These are phyloP conservation scores for Alternaria burnsii DNA, from an alignment of 2,329 filamentous ascomycete species.

Conservation along the genomic window DNA sequence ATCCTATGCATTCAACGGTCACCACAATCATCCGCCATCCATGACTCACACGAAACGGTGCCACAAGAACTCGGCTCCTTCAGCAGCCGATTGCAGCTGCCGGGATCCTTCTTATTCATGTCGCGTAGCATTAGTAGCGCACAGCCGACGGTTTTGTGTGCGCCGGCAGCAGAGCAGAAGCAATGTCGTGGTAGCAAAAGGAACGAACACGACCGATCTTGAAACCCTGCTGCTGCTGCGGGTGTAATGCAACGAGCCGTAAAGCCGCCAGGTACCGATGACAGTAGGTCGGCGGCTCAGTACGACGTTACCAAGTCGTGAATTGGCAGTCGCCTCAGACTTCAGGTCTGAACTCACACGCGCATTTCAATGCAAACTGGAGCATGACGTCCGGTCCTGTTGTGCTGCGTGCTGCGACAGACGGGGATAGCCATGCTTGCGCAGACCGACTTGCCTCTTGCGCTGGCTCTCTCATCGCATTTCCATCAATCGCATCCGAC, in stretches of 20 bases:
- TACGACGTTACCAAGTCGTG: constrained; percentile 13
- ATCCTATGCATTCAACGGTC: background rate
- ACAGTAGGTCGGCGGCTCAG: constrained; percentile 11
- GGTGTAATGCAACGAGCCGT: constrained; percentile 23
- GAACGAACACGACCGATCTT: constrained; percentile 23
- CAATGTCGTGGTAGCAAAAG: constrained; percentile 18
- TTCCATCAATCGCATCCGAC: constrained; percentile 17
- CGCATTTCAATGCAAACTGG: constrained; percentile 1
- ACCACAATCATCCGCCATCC: background rate
- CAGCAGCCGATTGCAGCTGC: constrained; percentile 15
- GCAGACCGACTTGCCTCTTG: background rate
- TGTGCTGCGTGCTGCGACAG: constrained; percentile 4
- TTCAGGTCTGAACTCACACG: background rate
- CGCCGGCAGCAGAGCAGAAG: constrained; percentile 25
- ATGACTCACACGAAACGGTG: constrained; percentile 15
- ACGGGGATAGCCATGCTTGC: constrained; percentile 6
- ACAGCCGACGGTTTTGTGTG: constrained; percentile 18
- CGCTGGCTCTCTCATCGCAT: background rate
- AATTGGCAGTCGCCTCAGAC: background rate
- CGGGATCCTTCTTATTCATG: constrained; percentile 15
- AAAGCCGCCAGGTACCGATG: constrained; percentile 24
- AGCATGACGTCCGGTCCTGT: background rate
- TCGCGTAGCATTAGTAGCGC: constrained; percentile 25
- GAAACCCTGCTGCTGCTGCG: constrained; percentile 22
- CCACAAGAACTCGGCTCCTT: constrained; percentile 15